These are phyloP conservation scores for Lasiosphaeris hirsuta DNA, from an alignment of 495 filamentous ascomycete genomes.

Conservation along the genomic window DNA sequence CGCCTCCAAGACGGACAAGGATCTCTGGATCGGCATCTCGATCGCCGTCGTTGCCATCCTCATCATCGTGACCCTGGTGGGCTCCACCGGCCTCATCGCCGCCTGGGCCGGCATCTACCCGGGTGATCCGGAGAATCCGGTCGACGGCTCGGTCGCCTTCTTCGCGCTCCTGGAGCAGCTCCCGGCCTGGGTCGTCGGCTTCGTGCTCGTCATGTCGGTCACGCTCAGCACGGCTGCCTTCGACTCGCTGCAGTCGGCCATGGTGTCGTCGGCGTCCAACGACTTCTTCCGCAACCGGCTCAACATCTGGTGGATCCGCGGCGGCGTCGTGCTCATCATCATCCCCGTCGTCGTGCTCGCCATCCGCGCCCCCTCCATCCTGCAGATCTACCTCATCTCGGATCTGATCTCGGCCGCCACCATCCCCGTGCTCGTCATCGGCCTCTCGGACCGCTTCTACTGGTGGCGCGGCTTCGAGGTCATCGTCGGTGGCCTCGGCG, in stretches of 20 bases:
- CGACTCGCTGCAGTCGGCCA: slow-evolving; percentile 70
- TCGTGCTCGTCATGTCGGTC: slow-evolving; percentile 73
- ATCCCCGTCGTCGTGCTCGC: slow-evolving; percentile 68
- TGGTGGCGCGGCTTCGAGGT: slow-evolving; percentile 75
- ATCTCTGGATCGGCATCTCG: slow-evolving; percentile 67
- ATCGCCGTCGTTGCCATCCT: slow-evolving; percentile 59
- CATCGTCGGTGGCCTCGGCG: slow-evolving; percentile 65
- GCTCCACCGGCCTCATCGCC: slow-evolving; percentile 65
- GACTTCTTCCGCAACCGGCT: slow-evolving; percentile 75
- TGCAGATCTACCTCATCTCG: slow-evolving; percentile 74
- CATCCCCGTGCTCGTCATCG: slow-evolving; percentile 66
- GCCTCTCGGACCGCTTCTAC: slow-evolving; percentile 58
- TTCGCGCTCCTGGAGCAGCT: slow-evolving; percentile 68
- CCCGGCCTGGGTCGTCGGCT: slow-evolving; percentile 69
- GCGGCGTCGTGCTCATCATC: slow-evolving; percentile 61
- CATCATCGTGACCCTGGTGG: slow-evolving; percentile 63
- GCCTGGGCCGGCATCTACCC: slow-evolving; percentile 68
- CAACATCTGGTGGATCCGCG: slow-evolving; percentile 65
- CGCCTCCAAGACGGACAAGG: slow-evolving; percentile 69
- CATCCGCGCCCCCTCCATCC: slow-evolving; percentile 63
- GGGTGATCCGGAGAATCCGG: slow-evolving; percentile 44
- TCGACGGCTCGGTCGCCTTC: slow-evolving; percentile 64
- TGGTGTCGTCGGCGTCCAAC: slow-evolving; percentile 71
- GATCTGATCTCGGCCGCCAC: slow-evolving; percentile 68
- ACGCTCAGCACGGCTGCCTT: slow-evolving; percentile 70